A percentile compares a stretch with the other conserved stretches of the same genome.
phyloP scores from a whole-genome alignment of 2,329 filamentous ascomycete genomes.

The Botrytis hyacinthi region DNA sequence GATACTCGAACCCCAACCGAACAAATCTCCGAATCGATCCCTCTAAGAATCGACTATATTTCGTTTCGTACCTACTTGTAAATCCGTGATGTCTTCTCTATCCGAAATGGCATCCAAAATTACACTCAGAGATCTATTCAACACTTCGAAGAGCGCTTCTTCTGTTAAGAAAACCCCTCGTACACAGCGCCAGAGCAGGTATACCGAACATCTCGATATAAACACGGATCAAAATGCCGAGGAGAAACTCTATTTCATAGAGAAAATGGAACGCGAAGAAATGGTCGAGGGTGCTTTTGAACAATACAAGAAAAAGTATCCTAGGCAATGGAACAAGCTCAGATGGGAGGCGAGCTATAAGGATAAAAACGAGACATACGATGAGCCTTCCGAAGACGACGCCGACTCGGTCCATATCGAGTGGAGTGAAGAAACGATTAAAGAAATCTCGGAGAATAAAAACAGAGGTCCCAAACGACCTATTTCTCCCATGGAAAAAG shows the following conservation, averaged over 20 bases:
- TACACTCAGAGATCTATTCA: background rate
- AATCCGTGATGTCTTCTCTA: background rate
- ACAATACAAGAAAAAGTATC: background rate
- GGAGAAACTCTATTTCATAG: background rate
- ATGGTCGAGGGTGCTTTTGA: background rate
- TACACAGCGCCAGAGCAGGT: background rate
- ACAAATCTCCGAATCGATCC: accelerated
- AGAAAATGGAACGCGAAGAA: background rate
- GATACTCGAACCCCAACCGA: background rate
- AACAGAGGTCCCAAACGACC: accelerated
- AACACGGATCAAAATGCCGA: background rate
- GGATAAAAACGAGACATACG: accelerated
- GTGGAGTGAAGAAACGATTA: accelerated
- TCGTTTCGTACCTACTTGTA: accelerated
- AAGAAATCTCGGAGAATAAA: accelerated
- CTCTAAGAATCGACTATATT: accelerated
- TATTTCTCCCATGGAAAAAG: background rate
- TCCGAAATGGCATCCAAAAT: background rate
- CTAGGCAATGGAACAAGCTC: background rate
- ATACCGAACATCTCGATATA: background rate
- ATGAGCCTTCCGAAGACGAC: background rate
- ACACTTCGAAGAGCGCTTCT: too few species aligned
- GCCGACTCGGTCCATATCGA: background rate
- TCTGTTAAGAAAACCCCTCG: background rate
- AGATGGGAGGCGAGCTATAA: background rate